Conservation (phyloP, 805 yeast genomes). For the Tetrapisispora iriomotensis region DNA sequence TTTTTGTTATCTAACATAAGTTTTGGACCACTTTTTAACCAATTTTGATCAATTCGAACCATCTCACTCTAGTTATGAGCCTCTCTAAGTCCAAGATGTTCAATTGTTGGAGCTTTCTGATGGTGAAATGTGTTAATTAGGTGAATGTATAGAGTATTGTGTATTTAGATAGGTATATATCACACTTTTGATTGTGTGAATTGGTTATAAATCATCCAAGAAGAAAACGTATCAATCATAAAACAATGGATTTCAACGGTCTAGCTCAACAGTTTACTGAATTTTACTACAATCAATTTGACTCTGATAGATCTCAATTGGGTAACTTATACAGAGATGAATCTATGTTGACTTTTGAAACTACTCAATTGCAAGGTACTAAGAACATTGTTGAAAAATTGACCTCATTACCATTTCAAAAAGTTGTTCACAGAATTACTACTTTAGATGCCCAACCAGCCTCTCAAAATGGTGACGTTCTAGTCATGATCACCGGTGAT, state of each 20-base stretch:
- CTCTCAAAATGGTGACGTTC: slow-evolving; percentile 80
- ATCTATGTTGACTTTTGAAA: slow-evolving; percentile 96
- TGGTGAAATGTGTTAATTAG: too few relatives aligned
- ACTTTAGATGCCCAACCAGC: slow-evolving; percentile 98
- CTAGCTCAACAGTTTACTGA: slow-evolving; percentile 73
- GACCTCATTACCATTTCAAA: slow-evolving; percentile 78
- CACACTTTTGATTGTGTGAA: too few relatives aligned
- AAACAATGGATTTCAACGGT: slow-evolving; percentile 33
- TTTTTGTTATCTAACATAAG: too few relatives aligned
- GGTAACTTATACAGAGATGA: slow-evolving; percentile 93
- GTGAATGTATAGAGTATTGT: too few relatives aligned
- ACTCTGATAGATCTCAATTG: slow-evolving; percentile 81
- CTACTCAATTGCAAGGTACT: slow-evolving; percentile 90
- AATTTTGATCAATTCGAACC: too few relatives aligned
- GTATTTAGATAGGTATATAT: too few relatives aligned
- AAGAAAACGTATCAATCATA: neutral
- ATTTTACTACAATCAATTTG: slow-evolving; percentile 93
- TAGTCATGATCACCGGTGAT: slow-evolving; percentile 97
- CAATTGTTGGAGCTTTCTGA: too few relatives aligned
- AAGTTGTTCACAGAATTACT: slow-evolving; percentile 86
- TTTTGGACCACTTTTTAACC: too few relatives aligned
- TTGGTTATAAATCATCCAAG: too few relatives aligned
- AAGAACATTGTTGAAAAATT: slow-evolving; percentile 88
- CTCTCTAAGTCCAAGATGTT: too few relatives aligned
- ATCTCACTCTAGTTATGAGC: too few relatives aligned